These are phyloP conservation scores for Penicillium sp. DNA, from an alignment of 2,329 filamentous ascomycete genomes.

Conservation along the genomic window DNA sequence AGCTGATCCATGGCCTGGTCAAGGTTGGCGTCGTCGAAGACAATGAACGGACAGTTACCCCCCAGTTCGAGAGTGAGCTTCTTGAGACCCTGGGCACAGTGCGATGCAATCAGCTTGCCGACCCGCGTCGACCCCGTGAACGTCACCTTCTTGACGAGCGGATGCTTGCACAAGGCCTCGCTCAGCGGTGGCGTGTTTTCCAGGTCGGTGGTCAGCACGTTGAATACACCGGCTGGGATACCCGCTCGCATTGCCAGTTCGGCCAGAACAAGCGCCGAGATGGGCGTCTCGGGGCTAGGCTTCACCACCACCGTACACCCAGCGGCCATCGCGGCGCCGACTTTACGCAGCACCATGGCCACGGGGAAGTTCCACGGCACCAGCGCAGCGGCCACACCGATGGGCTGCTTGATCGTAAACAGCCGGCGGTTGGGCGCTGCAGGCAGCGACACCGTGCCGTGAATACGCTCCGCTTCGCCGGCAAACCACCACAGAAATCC, in stretches of 20 bases:
- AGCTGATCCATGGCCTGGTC: constrained; percentile 45
- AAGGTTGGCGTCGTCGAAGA: constrained; percentile 64
- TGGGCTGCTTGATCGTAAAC: constrained; percentile 71
- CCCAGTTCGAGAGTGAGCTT: constrained; percentile 64
- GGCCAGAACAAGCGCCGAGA: constrained; percentile 55
- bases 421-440: constrained; percentile 62
- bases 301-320: constrained; percentile 74
- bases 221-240: constrained; percentile 60
- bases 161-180: constrained; percentile 55
- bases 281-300: constrained; percentile 65
- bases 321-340: constrained; percentile 64
- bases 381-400: constrained; percentile 65
- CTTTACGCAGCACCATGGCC: constrained; percentile 66
- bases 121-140: constrained; percentile 62
- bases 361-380: constrained; percentile 73
- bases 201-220: constrained; percentile 55
- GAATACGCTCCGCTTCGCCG: constrained; percentile 61
- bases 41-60: constrained; percentile 63
- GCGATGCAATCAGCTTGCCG: constrained; percentile 60
- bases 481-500: constrained; percentile 59
- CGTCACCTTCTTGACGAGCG: constrained; percentile 57
- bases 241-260: constrained; percentile 54
- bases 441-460: constrained; percentile 59
- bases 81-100: constrained; percentile 60
- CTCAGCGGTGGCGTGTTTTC: constrained; percentile 41